A percentile compares a stretch with the other conserved stretches of the same genome.
These are phyloP conservation scores for Tetraselmis chui DNA, from an alignment of 139 green algal species.

Conservation along the genomic window DNA sequence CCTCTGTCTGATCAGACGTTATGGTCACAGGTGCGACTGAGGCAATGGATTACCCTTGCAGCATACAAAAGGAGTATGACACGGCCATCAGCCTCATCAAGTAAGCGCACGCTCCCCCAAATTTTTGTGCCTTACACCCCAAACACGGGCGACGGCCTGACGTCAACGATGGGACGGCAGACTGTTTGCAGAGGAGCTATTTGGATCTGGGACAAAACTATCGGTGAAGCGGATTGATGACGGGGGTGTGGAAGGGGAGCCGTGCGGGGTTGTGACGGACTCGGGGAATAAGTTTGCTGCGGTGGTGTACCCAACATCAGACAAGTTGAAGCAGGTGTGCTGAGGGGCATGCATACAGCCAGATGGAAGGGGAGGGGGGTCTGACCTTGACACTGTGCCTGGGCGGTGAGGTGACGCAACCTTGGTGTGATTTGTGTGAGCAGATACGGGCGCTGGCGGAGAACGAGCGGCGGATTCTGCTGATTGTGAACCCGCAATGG, in stretches of 20 bases:
- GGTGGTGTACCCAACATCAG: conserved; percentile 34
- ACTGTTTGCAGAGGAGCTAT: conserved; percentile 8
- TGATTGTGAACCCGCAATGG: conserved; percentile 44
- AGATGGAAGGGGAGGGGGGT: too few species aligned
- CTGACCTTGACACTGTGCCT: too few species aligned
- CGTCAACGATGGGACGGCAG: not conserved
- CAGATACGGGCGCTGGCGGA: conserved; percentile 23
- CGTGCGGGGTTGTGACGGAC: conserved; percentile 10
- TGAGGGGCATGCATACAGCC: not conserved
- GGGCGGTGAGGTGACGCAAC: too few species aligned
- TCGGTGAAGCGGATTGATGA: conserved; percentile 25
- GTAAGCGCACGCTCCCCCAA: not conserved
- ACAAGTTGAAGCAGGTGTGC: conserved; percentile 24
- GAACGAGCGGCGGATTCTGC: conserved; percentile 21
- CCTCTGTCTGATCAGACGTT: too few species aligned
- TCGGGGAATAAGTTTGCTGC: conserved; percentile 9
- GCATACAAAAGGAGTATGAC: conserved; percentile 38
- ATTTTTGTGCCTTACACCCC: too few species aligned
- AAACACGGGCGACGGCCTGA: conserved; percentile 6
- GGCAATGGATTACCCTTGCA: conserved; percentile 34
- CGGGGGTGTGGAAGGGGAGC: conserved; percentile 32
- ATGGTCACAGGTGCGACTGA: conserved; percentile 12
- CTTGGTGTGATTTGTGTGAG: too few species aligned
- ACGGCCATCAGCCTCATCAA: not conserved
- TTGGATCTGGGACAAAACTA: conserved; percentile 2